phyloP scores from a whole-genome alignment of 768 basidiomycete genomes.

The Solioccasus polychromus region DNA sequence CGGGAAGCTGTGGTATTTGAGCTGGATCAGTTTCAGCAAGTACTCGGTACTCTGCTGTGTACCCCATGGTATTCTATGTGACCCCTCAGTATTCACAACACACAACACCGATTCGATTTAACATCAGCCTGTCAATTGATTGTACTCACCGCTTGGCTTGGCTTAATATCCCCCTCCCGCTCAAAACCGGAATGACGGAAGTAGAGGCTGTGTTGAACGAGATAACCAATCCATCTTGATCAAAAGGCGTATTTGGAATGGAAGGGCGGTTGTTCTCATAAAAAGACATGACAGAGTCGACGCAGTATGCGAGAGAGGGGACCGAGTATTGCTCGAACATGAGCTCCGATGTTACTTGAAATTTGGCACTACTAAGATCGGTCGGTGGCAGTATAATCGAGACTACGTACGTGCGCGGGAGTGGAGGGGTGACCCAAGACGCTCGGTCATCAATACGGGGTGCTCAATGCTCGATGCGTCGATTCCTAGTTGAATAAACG shows the following conservation, averaged over 20 bases:
- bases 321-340: constrained; percentile 92
- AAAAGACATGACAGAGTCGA: constrained; percentile 92
- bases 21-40: constrained; percentile 87
- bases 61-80: constrained; percentile 91
- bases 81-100: no score
- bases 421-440: constrained; percentile 83
- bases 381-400: neutral
- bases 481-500: constrained; percentile 84
- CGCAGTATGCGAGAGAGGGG: constrained; percentile 81
- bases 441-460: constrained; percentile 92
- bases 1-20: constrained; percentile 94
- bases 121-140: neutral
- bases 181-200: constrained; percentile 82
- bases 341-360: constrained; percentile 87
- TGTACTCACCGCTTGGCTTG: constrained; percentile 75
- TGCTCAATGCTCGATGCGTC: constrained; percentile 74
- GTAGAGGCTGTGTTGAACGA: constrained; percentile 93
- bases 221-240: constrained; percentile 76
- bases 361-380: neutral
- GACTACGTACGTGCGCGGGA: constrained; percentile 72
- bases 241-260: constrained; percentile 35
- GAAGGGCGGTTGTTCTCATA: constrained; percentile 67
- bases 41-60: constrained; percentile 88
- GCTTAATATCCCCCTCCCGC: constrained; percentile 79
- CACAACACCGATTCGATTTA: neutral